Conservation (phyloP, 1,139 yeast genomes). For the Sugiyamaella xylanicola region DNA sequence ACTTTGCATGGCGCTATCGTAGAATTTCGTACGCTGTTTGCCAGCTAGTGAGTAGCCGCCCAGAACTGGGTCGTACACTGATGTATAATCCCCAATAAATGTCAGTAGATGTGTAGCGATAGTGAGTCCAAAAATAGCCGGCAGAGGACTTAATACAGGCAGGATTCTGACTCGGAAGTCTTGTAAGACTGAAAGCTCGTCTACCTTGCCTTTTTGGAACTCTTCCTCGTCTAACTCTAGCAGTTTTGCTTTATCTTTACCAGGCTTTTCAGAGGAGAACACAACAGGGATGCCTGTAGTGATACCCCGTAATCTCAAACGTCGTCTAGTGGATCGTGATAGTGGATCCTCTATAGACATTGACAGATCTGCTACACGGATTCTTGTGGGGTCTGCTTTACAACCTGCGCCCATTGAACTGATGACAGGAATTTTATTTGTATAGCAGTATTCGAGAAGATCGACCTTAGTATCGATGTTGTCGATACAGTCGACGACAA, state of each 20-base stretch:
- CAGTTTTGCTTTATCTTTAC: constrained; percentile 85
- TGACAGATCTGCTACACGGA: constrained; percentile 76
- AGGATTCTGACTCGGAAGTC: constrained; percentile 91
- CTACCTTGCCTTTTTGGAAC: constrained; percentile 77
- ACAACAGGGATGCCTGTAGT: constrained; percentile 78
- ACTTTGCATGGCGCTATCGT: constrained; percentile 79
- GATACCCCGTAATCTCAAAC: constrained; percentile 78
- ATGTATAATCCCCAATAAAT: constrained; percentile 73
- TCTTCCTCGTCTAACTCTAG: constrained; percentile 83
- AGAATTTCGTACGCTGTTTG: constrained; percentile 80
- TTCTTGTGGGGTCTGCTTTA: constrained; percentile 80
- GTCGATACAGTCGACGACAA: constrained; percentile 91
- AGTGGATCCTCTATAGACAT: constrained; percentile 89
- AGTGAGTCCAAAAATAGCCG: constrained; percentile 91
- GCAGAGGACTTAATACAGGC: constrained; percentile 95
- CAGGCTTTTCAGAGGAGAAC: constrained; percentile 94
- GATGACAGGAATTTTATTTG: constrained; percentile 52
- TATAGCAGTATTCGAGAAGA: constrained; percentile 70
- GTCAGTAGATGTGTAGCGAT: constrained; percentile 84
- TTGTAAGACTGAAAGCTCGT: constrained; percentile 79
- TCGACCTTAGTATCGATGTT: constrained; percentile 95
- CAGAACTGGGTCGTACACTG: constrained; percentile 61
- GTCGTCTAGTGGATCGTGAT: constrained; percentile 82
- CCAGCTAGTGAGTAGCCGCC: constrained; percentile 65
- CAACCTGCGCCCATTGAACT: constrained; percentile 98